Base-by-base conservation (phyloP, 176 grass and related monocot species). In the Coix lacrymajobi region DNA sequence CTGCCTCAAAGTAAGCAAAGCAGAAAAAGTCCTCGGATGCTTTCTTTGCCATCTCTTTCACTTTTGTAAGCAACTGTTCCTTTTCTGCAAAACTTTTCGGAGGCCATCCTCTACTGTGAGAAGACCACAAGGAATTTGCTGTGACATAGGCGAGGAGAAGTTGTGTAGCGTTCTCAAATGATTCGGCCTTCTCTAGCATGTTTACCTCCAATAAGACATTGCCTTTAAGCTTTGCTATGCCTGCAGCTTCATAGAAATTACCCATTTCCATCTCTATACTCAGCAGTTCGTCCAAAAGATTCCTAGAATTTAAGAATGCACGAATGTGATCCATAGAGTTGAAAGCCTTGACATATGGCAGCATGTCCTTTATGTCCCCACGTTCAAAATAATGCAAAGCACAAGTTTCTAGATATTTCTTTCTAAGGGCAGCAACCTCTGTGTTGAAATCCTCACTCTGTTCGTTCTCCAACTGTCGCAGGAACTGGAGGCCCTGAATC, bases 231-330 rank as follows among this genome's bases (percentile, higher is more conserved):
- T 79, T 85, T 62, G 85, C 84, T 88, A 97, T 94, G 8, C 8
- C 78, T 29, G 87, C 89, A 82, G 85, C 94, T 75, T 94, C 89
- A 34, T 78, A 5, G 49, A 92, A 97, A 83, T 97, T 97, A 20
- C 73, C 89, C 31, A 86, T 78, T 76, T 94, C 89, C 26, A 90
- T 77, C 86, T 97, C 94, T 45, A 94, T n/a, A 51, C 19, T 82
- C 39, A 97, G 48, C 88, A 97, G 49, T 56, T 94, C 85, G 80
- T 92, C 87, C 37, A 89, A 29, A 87, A 80, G 80, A 63, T 77
- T 69, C 62, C 62, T 87, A 16, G 79, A 86, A 41, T 72, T 87
- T 65, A 97, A 79, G 69, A 88, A 92, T 73, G 11, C 16, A 31
- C 92, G 79, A 52, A 89, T 33, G 62, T 79, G 54, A 77, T 88